Base-by-base conservation (phyloP, 2,329 filamentous ascomycete genomes). In the Cladosporium velox region DNA sequence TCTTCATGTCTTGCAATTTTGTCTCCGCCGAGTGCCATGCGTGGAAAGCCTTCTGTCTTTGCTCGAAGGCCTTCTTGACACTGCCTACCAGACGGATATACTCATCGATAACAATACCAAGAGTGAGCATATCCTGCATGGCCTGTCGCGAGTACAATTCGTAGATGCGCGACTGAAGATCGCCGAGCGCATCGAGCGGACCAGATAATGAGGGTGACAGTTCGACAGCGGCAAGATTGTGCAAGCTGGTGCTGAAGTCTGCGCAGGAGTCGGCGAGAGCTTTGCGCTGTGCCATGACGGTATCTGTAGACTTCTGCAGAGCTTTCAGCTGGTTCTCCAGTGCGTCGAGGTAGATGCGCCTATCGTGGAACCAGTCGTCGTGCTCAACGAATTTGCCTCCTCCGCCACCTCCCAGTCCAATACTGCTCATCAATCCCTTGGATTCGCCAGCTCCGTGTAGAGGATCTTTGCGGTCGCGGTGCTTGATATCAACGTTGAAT, bases 281-380 rank as follows among this genome's bases (percentile, higher is more conserved):
- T 82, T 97, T 97, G 66, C 95, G 89, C 79, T 99, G 95, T 41
- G 85, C 85, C 1, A 99, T 91, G 77, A 99, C 96, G 6, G 88
- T 91, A 74, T 99, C 95, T 80, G 97, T 96, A 21, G 93, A 91
- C 80, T 97, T 98, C 73, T 97, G 85, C 18, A 98, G 83, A 11
- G 91, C 90, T 77, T 93, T 96, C 67, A 97, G 85, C 77, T 98
- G 94, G 72, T 88, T 93, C 76, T 98, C 93, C 44, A 98, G 85
- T 4, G 93, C 93, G 77, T 99, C 95, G 12, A 99, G 86, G 75
- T 99, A 99, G 65, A 98, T 87, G 74, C 90, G 92, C 68, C 95
- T 92, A 72, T 99, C 95, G 73, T 99, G 94, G 81, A 99, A 99
- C 95, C 94, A 99, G 80, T 99, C 95, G 77, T 99, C 95, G 76